Evolutionary conservation across 805 yeast species (phyloP).

Genomic region (Candida silvicultrix): DNA sequence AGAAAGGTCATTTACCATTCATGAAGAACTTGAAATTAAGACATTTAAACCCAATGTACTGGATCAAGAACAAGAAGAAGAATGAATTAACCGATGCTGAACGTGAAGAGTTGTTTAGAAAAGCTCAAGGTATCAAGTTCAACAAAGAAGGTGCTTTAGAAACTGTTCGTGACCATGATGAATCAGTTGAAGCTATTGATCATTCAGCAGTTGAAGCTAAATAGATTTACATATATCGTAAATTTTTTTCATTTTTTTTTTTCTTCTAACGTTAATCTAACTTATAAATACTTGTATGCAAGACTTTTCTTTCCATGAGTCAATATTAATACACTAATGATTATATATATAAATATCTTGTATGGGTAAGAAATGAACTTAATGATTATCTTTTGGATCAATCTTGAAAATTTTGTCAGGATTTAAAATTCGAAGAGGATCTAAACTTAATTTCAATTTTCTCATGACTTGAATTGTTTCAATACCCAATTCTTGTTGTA

Average conservation of each 20-base stretch:
- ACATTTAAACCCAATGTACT: conserved; percentile 66
- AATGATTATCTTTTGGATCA: conserved; percentile 37
- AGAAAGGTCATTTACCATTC: conserved; percentile 74
- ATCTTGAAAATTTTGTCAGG: conserved; percentile 75
- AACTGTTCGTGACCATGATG: conserved; percentile 1
- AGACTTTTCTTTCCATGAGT: no score
- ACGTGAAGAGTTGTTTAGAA: conserved; percentile 43
- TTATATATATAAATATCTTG: neutral
- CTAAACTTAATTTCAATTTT: conserved; percentile 61
- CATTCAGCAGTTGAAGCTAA: neutral
- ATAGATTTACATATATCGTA: neutral
- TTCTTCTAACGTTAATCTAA: no score
- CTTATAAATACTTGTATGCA: no score
- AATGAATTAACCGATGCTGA: conserved; percentile 47
- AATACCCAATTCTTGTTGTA: conserved; percentile 58
- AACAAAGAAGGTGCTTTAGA: conserved; percentile 27
- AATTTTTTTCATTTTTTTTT: no score
- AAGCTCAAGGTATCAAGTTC: conserved; percentile 33
- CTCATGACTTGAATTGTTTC: conserved; percentile 70
- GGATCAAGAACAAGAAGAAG: conserved; percentile 64
- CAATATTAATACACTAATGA: neutral
- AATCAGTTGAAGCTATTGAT: neutral
- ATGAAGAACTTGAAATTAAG: conserved; percentile 39
- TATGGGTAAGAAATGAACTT: no score
- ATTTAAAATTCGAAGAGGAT: conserved; percentile 66